These are phyloP conservation scores for Trichosanthes cucumerina DNA, from an alignment of 306 rosid genomes.

Conservation along the genomic window DNA sequence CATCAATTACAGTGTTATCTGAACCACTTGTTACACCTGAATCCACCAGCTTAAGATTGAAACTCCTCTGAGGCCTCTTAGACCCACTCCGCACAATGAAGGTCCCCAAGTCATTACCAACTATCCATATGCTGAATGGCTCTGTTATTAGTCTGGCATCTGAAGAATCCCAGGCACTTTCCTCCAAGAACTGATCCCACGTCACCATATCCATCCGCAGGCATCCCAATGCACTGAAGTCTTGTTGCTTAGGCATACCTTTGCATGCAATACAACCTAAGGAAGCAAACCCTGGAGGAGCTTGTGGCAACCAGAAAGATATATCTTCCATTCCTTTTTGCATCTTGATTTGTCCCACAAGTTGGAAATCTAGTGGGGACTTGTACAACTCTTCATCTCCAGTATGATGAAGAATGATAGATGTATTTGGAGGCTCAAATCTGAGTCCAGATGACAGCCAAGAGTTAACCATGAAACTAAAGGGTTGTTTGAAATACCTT, in stretches of 20 bases:
- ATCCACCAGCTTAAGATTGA: slow-evolving; percentile 78
- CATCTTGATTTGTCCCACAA: slow-evolving; percentile 74
- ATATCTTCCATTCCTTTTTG: slow-evolving; percentile 75
- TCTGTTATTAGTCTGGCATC: slow-evolving; percentile 46
- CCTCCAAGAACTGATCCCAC: slow-evolving; percentile 80
- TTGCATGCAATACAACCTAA: slow-evolving; percentile 83
- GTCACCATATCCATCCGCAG: slow-evolving; percentile 77
- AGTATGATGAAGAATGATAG: slow-evolving; percentile 69
- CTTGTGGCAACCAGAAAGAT: slow-evolving; percentile 92
- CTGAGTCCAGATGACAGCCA: slow-evolving; percentile 25
- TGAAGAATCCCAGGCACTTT: slow-evolving; percentile 85
- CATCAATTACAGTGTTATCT: slow-evolving; percentile 69
- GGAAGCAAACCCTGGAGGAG: slow-evolving; percentile 88
- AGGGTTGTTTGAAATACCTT: neutral
- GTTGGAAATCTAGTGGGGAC: slow-evolving; percentile 71
- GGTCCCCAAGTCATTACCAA: slow-evolving; percentile 81
- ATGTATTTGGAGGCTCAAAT: slow-evolving; percentile 87
- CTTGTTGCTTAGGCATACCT: slow-evolving; percentile 63
- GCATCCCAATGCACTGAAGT: slow-evolving; percentile 65
- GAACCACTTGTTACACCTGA: slow-evolving; percentile 52
- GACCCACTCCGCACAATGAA: slow-evolving; percentile 73
- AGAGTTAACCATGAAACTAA: slow-evolving; percentile 9
- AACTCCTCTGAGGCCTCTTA: slow-evolving; percentile 85
- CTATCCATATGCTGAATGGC: slow-evolving; percentile 76
- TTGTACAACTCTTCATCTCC: slow-evolving; percentile 54